Percentiles rank a stretch among this genome's conserved stretches.
Evolutionary conservation across 371 early-diverging fungal genomes (phyloP).

Genomic region (Mortierella sp.): DNA sequence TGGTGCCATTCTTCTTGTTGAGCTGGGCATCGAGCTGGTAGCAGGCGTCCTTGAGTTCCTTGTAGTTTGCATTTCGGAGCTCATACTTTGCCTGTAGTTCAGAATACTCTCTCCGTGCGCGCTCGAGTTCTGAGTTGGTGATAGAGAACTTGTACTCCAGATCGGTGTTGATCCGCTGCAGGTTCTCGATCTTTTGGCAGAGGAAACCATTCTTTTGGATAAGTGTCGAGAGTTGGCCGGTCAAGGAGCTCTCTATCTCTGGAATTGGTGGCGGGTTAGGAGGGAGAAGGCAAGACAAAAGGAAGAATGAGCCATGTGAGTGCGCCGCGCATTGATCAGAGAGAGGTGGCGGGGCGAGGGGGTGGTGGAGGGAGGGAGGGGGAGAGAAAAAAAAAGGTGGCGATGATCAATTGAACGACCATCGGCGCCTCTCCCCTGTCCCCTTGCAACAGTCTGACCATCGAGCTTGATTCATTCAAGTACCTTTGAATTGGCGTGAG

Average conservation of each 20-base stretch:
- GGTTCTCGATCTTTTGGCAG: slow-evolving; percentile 52
- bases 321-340: no score
- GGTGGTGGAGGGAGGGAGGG: no score
- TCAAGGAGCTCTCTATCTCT: slow-evolving; percentile 50
- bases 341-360: no score
- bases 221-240: slow-evolving; percentile 43
- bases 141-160: slow-evolving; percentile 52
- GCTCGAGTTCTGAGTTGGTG: slow-evolving; percentile 45
- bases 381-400: no score
- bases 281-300: no score
- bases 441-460: no score
- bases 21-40: slow-evolving; percentile 53
- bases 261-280: no score
- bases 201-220: slow-evolving; percentile 53
- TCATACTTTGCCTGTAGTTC: slow-evolving; percentile 52
- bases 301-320: no score
- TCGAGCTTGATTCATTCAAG: no score
- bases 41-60: slow-evolving; percentile 47
- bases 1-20: slow-evolving; percentile 37
- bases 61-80: slow-evolving; percentile 45
- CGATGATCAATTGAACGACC: no score
- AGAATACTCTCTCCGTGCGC: slow-evolving; percentile 39
- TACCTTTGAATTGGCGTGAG: slow-evolving; percentile 50
- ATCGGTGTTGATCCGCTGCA: slow-evolving; percentile 49
- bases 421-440: no score